Evolutionary conservation across 176 grass and related monocot genomes (phyloP).

Genomic region (Musa beccarii): DNA sequence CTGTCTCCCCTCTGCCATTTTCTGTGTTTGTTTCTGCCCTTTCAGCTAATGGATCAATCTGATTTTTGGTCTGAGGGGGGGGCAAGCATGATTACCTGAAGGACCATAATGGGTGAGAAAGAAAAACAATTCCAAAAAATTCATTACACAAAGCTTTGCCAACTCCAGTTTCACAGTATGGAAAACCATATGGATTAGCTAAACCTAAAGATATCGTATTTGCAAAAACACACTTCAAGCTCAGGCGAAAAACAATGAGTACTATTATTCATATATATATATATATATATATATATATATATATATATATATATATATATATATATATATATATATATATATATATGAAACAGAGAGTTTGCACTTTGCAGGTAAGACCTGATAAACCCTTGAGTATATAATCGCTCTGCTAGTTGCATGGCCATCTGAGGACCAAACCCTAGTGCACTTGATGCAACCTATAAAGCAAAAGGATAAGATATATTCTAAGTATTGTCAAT

Average conservation of each 20-base stretch:
- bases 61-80: too few relatives aligned
- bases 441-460: conserved; percentile 91
- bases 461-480: conserved; percentile 21
- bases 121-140: not conserved
- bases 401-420: conserved; percentile 85
- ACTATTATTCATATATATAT: not conserved
- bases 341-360: not conserved
- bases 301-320: too few relatives aligned
- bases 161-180: not conserved
- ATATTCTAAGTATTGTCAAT: conserved; percentile 17
- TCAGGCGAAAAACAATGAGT: not conserved
- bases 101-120: not conserved
- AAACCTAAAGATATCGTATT: not conserved
- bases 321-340: not conserved
- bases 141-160: not conserved
- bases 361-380: conserved; percentile 35
- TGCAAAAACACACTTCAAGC: not conserved
- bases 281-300: not conserved
- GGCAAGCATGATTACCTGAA: not conserved
- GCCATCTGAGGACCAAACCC: conserved; percentile 79
- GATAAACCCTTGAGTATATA: conserved; percentile 96
- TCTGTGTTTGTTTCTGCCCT: not conserved
- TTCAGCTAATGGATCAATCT: not conserved
- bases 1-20: too few relatives aligned
- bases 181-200: not conserved